Evolutionary conservation across 768 basidiomycete genomes (phyloP), one percentile per base, ranked within the genome.

Genomic region (Scleroderma citrinum): DNA sequence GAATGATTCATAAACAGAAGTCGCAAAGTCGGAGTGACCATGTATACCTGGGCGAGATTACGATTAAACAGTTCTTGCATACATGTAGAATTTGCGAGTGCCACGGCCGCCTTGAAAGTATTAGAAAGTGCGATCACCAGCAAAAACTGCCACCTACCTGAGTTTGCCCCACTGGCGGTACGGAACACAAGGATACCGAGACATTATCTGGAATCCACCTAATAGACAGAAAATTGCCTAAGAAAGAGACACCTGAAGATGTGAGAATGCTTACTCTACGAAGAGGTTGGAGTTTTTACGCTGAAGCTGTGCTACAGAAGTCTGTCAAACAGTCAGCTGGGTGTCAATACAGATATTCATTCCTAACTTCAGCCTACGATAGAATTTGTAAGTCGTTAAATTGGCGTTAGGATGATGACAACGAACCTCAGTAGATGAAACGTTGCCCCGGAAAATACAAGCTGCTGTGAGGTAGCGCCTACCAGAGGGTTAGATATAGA

Each of bases 171-270:
- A 89, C 83, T 23, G 90, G 90, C 5, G 90, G 88, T 1, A 91
- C 85, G 2, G 84, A 83, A 52, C 89, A 88, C 43, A 92, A 67
- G 0, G 88, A 86, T 16, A 90, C 82, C 0, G 89, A 92, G 8
- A 92, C 84, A 54, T 92, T 92, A 66, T 92, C 91, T 7, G 90
- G 90, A 56, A 92, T 91, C 91, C 90, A 91, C 57, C 85, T 88
- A 46, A 29, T 45, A 3, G 37, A 39, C 19, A 41, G 36, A 59
- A 26, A 56, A 47, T 30, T 39, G 21, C 41, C 32, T 17, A 20
- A 36, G 12, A 30, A 48, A 13, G 11, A 10, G 39, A 31, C 7
- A 24, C 43, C 23, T 5, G 26, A 29, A 29, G 26, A 29, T 5
- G 11, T 24, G 21, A 30, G 19, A 34, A 42, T 5, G 8, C 82